Conservation (phyloP, 2,329 filamentous ascomycete species). For the Ascochyta pisi region DNA sequence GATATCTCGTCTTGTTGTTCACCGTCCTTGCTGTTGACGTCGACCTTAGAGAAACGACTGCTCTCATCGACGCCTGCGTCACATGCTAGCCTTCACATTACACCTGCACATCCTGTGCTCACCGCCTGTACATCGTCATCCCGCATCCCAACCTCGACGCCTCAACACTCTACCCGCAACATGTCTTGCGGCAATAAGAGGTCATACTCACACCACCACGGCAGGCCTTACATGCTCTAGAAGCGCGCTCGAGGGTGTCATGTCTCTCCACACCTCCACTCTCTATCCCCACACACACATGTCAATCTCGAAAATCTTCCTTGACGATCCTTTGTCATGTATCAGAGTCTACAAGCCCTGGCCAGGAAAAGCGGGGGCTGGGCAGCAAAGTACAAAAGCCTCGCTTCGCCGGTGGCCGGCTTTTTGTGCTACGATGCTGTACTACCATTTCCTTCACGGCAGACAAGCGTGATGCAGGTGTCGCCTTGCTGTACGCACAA, state of each 20-base stretch:
- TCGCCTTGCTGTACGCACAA: slow-evolving; percentile 10
- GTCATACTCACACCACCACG: slow-evolving; percentile 5
- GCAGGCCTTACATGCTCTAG: slow-evolving; percentile 1
- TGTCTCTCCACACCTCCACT: slow-evolving; percentile 1
- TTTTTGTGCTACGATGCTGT: slow-evolving; percentile 10
- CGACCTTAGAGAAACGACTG: neutral
- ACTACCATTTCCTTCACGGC: slow-evolving; percentile 3
- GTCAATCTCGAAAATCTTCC: neutral
- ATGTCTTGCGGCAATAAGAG: neutral
- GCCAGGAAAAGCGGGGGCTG: slow-evolving; percentile 14
- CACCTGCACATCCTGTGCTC: slow-evolving; percentile 9
- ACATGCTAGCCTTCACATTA: slow-evolving; percentile 2
- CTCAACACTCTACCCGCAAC: slow-evolving; percentile 14
- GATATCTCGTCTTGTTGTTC: neutral
- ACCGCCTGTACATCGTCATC: slow-evolving; percentile 12
- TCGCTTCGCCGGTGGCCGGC: slow-evolving; percentile 13
- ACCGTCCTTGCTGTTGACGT: neutral
- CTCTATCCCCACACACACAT: neutral
- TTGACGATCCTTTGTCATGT: neutral
- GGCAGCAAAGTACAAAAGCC: neutral
- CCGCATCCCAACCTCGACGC: slow-evolving; percentile 3
- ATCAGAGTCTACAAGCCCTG: slow-evolving; percentile 12
- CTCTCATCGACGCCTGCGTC: neutral
- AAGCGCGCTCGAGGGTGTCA: neutral
- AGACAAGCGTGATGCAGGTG: slow-evolving; percentile 13